Evolutionary conservation across 129 eudicot species (phyloP), one percentile per base, ranked within the genome.

Genomic region (Pseudognaphalium luteoalbum): DNA sequence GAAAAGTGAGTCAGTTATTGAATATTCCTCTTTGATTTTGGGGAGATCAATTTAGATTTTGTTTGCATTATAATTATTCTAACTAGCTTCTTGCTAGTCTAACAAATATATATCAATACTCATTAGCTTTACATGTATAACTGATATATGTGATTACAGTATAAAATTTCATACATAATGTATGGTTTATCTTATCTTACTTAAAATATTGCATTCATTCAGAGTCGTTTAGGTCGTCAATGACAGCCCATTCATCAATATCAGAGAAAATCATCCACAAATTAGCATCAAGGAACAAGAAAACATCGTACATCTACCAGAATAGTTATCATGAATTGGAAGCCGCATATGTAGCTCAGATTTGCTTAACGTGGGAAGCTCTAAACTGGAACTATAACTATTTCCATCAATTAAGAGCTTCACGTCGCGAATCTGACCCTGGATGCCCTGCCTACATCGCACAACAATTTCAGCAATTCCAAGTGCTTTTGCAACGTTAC

Each of bases 281-380:
- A 71, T 47, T 95, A 42, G 60, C 84, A 17, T 77, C 87, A 22
- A 85, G 68, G 71, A 86, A 81, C 84, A 80, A 70, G 70, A 86
- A 59, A 66, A 62, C 88, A 10, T 74, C 88, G 9, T 84, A 81
- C 7, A 72, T 76, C 25, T 67, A 80, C 14, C 91, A 86, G 30
- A 89, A 91, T 34, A 88, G 96, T 0, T 95, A 95, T 68, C 93
- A 85, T 11, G 96, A 91, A 77, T 77, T 91, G 50, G 97, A 91
- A 64, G 86, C 86, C 5, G 96, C 99, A 7, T 95, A 95, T 57
- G 99, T 95, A 6, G 96, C 99, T 15, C 97, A 87, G 66, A 86
- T 95, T 41, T 95, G 97, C 57, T 78, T 89, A 70, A 88, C 99
- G 20, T 95, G 99, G 97, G 99, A 95, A 85, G 94, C 99, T 54